phyloP scores from a whole-genome alignment of 2,329 filamentous ascomycete genomes.

The Orbilia javanica region DNA sequence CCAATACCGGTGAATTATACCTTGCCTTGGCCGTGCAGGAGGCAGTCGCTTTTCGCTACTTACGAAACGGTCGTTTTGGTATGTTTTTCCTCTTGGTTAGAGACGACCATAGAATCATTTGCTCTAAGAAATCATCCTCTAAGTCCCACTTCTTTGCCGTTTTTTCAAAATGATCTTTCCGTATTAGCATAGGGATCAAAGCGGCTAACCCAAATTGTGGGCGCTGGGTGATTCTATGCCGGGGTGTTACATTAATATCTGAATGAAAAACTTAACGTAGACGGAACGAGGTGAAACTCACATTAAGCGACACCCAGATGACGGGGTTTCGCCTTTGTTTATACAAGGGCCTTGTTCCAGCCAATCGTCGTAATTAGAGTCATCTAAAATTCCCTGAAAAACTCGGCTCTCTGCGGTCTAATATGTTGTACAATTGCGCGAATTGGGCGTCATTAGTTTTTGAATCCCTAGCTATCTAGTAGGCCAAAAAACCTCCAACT shows the following conservation, averaged over 20 bases:
- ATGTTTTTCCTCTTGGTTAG: slow-evolving; percentile 22
- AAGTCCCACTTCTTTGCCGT: slow-evolving; percentile 31
- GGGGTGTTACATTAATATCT: neutral
- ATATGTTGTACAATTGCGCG: too few species aligned
- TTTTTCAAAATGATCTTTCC: slow-evolving; percentile 22
- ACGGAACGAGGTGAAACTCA: neutral
- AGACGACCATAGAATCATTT: slow-evolving; percentile 31
- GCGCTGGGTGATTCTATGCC: slow-evolving; percentile 4
- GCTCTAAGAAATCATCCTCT: slow-evolving; percentile 16
- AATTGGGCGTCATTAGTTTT: too few species aligned
- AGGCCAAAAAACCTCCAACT: too few species aligned
- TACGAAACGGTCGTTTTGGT: slow-evolving; percentile 28
- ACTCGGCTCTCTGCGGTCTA: slow-evolving; percentile 28
- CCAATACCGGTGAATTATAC: neutral
- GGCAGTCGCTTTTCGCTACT: neutral
- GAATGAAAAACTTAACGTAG: neutral
- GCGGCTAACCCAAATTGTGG: slow-evolving; percentile 15
- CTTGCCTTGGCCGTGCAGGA: neutral
- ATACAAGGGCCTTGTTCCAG: slow-evolving; percentile 10
- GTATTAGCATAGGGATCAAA: slow-evolving; percentile 17
- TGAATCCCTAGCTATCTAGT: too few species aligned
- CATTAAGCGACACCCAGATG: slow-evolving; percentile 20
- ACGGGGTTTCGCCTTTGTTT: slow-evolving; percentile 24
- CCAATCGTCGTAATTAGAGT: slow-evolving; percentile 39
- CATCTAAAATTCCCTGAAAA: slow-evolving; percentile 21